phyloP scores from a whole-genome alignment of 345 rosid genomes.

The Passiflora organensis region DNA sequence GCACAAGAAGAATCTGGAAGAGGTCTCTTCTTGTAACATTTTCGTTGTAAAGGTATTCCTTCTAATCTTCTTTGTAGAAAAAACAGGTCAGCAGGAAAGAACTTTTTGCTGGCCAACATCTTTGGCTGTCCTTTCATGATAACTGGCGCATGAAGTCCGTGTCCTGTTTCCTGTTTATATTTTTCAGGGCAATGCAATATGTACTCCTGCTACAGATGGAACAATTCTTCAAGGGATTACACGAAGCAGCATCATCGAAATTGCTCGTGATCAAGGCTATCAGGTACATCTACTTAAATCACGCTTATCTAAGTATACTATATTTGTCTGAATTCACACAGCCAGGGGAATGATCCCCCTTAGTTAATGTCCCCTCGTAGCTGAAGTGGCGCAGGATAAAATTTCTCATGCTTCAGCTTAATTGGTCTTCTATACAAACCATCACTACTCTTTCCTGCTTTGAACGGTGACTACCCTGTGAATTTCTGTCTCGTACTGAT shows the following conservation, averaged over 20 bases:
- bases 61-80: background rate
- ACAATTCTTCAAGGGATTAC: slow-evolving; percentile 76
- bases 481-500: no score
- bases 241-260: slow-evolving; percentile 65
- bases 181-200: slow-evolving; percentile 52
- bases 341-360: no score
- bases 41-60: slow-evolving; percentile 68
- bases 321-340: no score
- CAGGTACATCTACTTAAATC: slow-evolving; percentile 27
- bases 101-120: no score
- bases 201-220: slow-evolving; percentile 71
- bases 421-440: no score
- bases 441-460: no score
- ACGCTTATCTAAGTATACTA: no score
- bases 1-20: slow-evolving; percentile 58
- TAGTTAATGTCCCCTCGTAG: no score
- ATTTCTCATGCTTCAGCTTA: no score
- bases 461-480: no score
- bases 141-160: background rate
- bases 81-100: no score
- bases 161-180: background rate
- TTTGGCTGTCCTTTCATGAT: background rate
- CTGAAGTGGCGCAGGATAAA: no score
- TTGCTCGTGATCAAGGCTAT: slow-evolving; percentile 63
- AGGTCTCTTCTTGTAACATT: slow-evolving; percentile 80